A percentile compares a stretch with the other conserved stretches of the same genome.
Evolutionary conservation across 352 stramenopile species (phyloP).

Genomic region (Globisporangium carolinianum): DNA sequence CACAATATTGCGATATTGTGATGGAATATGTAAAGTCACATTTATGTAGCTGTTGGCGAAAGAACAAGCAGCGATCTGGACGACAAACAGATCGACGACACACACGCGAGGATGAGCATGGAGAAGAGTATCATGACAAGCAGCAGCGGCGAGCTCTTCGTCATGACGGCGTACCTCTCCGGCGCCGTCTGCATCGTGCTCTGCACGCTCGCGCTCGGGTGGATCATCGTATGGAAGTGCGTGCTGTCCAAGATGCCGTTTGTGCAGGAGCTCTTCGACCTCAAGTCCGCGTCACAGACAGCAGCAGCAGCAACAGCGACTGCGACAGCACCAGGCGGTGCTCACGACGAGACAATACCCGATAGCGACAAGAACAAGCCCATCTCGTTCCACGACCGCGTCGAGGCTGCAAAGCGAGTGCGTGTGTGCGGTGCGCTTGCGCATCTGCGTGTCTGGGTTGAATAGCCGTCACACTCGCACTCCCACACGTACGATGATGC

Average conservation of each 20-base stretch:
- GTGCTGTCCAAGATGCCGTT: conserved; percentile 81
- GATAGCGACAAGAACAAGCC: conserved; percentile 4
- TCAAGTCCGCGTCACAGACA: conserved; percentile 48
- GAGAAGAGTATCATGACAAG: conserved; percentile 1
- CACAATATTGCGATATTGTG: too few species aligned
- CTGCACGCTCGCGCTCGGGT: conserved; percentile 65
- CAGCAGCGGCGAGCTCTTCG: conserved; percentile 26
- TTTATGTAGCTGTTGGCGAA: too few species aligned
- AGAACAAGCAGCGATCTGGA: too few species aligned
- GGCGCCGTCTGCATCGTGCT: conserved; percentile 77
- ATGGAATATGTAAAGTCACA: too few species aligned
- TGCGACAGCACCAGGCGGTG: conserved; percentile 13
- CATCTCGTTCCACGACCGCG: conserved; percentile 71
- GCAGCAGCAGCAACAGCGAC: conserved; percentile 3
- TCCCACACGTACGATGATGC: not conserved
- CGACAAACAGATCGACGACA: too few species aligned
- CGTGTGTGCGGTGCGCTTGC: conserved; percentile 8
- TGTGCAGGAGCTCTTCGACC: conserved; percentile 76
- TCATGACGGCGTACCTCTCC: conserved; percentile 63
- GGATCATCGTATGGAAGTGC: conserved; percentile 83
- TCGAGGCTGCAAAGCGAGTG: conserved; percentile 60
- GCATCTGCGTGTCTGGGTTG: not conserved
- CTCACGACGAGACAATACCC: conserved; percentile 5
- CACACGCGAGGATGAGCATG: too few species aligned
- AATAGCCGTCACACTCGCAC: too few species aligned